Base-by-base conservation (phyloP, 1,139 yeast genomes). In the Saccharomycopsis hybrid region DNA sequence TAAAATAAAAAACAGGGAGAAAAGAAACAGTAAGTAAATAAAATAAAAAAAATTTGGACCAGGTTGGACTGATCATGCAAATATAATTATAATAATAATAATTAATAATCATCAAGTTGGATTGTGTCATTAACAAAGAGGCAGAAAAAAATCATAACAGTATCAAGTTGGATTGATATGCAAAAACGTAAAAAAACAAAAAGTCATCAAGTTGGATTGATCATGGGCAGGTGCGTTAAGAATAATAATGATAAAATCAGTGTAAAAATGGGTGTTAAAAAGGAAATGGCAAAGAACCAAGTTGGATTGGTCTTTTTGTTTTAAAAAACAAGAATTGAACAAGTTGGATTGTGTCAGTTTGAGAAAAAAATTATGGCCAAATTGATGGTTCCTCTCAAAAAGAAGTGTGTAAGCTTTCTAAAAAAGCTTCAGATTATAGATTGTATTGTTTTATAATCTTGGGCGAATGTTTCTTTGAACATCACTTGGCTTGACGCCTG, bases 401-500 rank as follows among this genome's bases (percentile, higher is more conserved):
- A 18, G 2, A 18, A 18, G 18, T 18, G 35, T 8, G 11, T 8
- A 32, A 32, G 8, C 11, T 8, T 32, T 32, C 35, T 8, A 32
- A 8, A 32, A 32, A 32, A 1, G 11, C 11, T 8, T 8, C 35
- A 32, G 11, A 32, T 32, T 32, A 32, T 32, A 11, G 35, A 32
- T 32, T 8, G 2, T 32, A 32, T 8, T 32, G 8, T 32, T 5
- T 43, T 27, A 43, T 24, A 43, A 43, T 29, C 38, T 43, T 32
- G 45, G 38, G 11, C 38, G 24, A 5, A 25, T 28, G 5, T 27
- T 41, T 28, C 33, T 28, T 30, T 41, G 44, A 27, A 41, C n/a
- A 25, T 24, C 45, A 18, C 18, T 18, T 13, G 35, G 41, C 27
- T 33, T 41, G 18, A 50, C 11, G 25, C 87, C 90, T 48, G 88